Evolutionary conservation across 257 asterid genomes (phyloP).

Genomic region (Solanum dulcamara): DNA sequence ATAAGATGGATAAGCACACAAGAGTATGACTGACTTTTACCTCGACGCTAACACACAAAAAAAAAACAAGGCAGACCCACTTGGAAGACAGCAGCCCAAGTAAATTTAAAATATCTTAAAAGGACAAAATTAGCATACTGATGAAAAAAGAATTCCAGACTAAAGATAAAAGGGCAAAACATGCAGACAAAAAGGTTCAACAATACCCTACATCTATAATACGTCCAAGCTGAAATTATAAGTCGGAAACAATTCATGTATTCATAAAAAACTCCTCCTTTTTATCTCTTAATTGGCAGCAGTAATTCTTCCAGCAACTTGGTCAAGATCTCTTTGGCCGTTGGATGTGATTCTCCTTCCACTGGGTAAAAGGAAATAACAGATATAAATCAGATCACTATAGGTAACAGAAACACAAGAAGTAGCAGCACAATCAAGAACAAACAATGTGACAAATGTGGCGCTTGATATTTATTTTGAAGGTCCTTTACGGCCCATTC

Average conservation of each 20-base stretch:
- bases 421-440: background rate
- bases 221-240: background rate
- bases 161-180: background rate
- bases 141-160: background rate
- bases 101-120: background rate
- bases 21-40: background rate
- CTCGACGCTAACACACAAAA: background rate
- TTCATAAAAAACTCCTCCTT: background rate
- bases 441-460: background rate
- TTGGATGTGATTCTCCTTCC: conserved; percentile 85
- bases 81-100: background rate
- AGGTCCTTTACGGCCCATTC: background rate
- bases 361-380: conserved; percentile 15
- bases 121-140: background rate
- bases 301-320: conserved; percentile 77
- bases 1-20: background rate
- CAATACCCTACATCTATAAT: conserved; percentile 1
- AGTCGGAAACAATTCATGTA: background rate
- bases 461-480: background rate
- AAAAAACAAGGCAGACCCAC: background rate
- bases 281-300: conserved; percentile 13
- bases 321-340: conserved; percentile 87
- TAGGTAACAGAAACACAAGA: background rate
- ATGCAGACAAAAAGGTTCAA: background rate
- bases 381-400: background rate